Evolutionary conservation across 2,329 filamentous ascomycete species (phyloP), one percentile per base, ranked within the genome.

Genomic region (Elsinoe batatas): DNA sequence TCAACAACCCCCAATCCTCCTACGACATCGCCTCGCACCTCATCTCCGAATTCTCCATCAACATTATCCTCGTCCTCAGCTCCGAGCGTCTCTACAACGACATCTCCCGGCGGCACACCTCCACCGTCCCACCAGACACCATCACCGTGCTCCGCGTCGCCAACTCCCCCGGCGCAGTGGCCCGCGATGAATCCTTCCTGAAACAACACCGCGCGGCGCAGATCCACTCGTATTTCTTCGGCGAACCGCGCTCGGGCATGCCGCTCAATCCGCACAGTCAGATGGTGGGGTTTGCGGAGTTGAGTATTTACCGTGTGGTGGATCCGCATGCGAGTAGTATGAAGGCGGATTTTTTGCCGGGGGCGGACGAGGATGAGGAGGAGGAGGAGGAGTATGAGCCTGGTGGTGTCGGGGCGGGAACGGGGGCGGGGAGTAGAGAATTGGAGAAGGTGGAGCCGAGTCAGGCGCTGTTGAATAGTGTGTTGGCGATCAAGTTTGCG

Each of bases 201-300:
- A 86, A 88, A 64, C 78, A 82, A 13, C 72, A 81, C 4, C 80
- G 87, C 43, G 87, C 94, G 64, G 81, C 85, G 0, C 80, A 87
- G 51, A 90, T 96, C 53, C 85, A 87, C 61, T 85, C 91, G 63
- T 98, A 98, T 71, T 98, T 98, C 74, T 98, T 96, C 67, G 93
- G 93, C 8, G 85, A 87, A 60, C 72, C 61, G 1, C 67, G 67
- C 51, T 26, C 20, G 22, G 53, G 53, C 40, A 80, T 86, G 57
- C 86, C 88, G 0, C 75, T 98, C 1, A 93, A 87, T 44, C 93
- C 93, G 0, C 87, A 91, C 63, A 94, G 89, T 5, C 88, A 95
- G 64, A 85, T 87, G 58, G 81, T 95, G 3, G 84, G 89, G 59
- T 93, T 90, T 66, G 78, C 82, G 57, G 81, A 83, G 7, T 69